Evolutionary conservation across 2,329 filamentous ascomycete genomes (phyloP), one percentile per base, ranked within the genome.

Genomic region (Xylaria digitata): DNA sequence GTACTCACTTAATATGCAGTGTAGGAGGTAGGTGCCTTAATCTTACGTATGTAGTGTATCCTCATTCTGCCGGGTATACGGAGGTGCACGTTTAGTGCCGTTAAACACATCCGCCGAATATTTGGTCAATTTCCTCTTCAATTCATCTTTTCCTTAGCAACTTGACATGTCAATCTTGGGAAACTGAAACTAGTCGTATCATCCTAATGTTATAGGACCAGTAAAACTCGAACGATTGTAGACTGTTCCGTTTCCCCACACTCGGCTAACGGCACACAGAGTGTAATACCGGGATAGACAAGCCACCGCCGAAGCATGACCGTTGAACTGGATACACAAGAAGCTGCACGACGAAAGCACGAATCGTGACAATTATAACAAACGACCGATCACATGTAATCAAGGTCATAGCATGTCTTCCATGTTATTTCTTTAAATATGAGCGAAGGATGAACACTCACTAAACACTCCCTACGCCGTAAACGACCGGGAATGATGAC

Each of bases 251-350:
- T 42, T 52, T 40, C 53, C 53, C 63, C 63, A 57, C 58, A 23
- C 6, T 53, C 63, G 63, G 63, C 52, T 66, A 57, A 49, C 63
- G 53, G 63, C 59, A 63, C 58, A 8, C 30, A 46, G 4, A 19
- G 49, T 19, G 30, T 26, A 61, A 21, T 46, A 19, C 46, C 37
- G 26, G 26, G 45, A 52, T 32, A 8, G 21, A 23, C 32, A 23
- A 49, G 32, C 32, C 32, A 17, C 21, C 32, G 17, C n/a, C 26
- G 40, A 49, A 23, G 9, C 17, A 7, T n/a, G 42, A 55, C 43
- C 26, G 19, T 40, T 15, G 13, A 45, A 15, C 37, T 45, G 13
- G 32, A 19, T n/a, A 32, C n/a, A 19, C 11, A n/a, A 19, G 26
- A 40, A 21, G n/a, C n/a, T 46, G n/a, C 19, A 21, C 7, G 13